Base-by-base conservation (phyloP, 257 asterid species). In the Coffea canephora region DNA sequence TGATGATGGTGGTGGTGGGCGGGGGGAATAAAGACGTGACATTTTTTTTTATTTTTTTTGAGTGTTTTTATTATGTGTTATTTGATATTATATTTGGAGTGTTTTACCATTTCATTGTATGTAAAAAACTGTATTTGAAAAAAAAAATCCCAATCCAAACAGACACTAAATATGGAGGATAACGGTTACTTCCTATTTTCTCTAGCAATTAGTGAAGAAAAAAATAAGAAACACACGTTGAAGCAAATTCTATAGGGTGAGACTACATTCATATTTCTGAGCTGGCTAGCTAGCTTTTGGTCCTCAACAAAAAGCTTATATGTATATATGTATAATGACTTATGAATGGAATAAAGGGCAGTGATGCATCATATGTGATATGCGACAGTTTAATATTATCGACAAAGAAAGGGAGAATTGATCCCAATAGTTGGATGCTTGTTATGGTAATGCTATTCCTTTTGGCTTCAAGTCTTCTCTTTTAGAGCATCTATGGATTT, bases 361-460 rank as follows among this genome's bases (percentile, higher is more conserved):
- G 10, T n/a, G 11, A 65, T 5, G 18, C 49, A 74, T 25, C 49
- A 74, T 25, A 55, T 59, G 27, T 55, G 59, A 41, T 15, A 69
- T n/a, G 12, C 21, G 50, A 18, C 48, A 52, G 41, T 78, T 62
- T 46, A 31, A 71, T 39, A 78, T 31, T 31, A 31, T 77, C 19
- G 36, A 59, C 15, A 46, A 76, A 83, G 61, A 57, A 5, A 34
- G 69, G 78, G 43, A 71, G 83, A 79, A 84, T 79, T 80, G 82
- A 80, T 81, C 72, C 82, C 62, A 78, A 81, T 71, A 82, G 89
- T 65, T 67, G 78, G 85, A 84, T 87, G 86, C 85, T 84, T 77
- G 77, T 87, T 84, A 65, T 82, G 86, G 85, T 49, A 84, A 84
- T 82, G 85, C 87, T 80, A 74, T 87, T 87, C 85, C 87, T 82